phyloP scores from a whole-genome alignment of 2,329 filamentous ascomycete genomes.

The Monosporascus sp. region DNA sequence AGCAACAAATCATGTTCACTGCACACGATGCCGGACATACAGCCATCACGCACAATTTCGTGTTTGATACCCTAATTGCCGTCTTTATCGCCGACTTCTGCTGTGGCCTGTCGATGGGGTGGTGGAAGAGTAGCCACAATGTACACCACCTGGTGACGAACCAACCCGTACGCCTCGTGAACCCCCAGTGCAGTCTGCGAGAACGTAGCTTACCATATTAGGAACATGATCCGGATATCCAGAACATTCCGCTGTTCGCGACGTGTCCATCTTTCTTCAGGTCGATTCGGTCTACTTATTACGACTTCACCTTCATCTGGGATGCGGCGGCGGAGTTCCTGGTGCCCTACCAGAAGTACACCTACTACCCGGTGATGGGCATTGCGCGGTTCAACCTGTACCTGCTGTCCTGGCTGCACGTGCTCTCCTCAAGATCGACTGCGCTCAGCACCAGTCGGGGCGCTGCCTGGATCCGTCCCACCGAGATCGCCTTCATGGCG shows the following conservation, averaged over 20 bases:
- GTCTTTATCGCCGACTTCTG: conserved; percentile 61
- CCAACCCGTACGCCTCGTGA: conserved; percentile 37
- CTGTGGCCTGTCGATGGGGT: conserved; percentile 61
- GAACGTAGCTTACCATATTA: conserved; percentile 16
- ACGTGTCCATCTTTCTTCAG: conserved; percentile 61
- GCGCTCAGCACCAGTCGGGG: conserved; percentile 49
- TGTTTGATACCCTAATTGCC: conserved; percentile 53
- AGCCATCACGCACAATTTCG: conserved; percentile 56
- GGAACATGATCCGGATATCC: conserved; percentile 55
- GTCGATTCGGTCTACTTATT: conserved; percentile 59
- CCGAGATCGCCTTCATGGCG: conserved; percentile 57
- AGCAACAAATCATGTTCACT: conserved; percentile 66
- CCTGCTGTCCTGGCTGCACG: conserved; percentile 60
- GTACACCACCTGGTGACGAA: conserved; percentile 65
- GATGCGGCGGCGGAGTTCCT: conserved; percentile 55
- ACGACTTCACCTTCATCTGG: conserved; percentile 59
- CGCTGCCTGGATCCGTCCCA: conserved; percentile 61
- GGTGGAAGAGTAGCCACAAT: conserved; percentile 67
- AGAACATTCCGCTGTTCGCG: conserved; percentile 66
- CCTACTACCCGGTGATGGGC: conserved; percentile 64
- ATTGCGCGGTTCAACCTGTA: conserved; percentile 71
- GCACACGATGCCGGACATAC: conserved; percentile 62
- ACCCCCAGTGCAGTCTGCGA: not conserved
- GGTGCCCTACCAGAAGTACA: conserved; percentile 57
- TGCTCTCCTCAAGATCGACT: conserved; percentile 50